Evolutionary conservation across 306 rosid species (phyloP).

Genomic region (Pyrus communis): DNA sequence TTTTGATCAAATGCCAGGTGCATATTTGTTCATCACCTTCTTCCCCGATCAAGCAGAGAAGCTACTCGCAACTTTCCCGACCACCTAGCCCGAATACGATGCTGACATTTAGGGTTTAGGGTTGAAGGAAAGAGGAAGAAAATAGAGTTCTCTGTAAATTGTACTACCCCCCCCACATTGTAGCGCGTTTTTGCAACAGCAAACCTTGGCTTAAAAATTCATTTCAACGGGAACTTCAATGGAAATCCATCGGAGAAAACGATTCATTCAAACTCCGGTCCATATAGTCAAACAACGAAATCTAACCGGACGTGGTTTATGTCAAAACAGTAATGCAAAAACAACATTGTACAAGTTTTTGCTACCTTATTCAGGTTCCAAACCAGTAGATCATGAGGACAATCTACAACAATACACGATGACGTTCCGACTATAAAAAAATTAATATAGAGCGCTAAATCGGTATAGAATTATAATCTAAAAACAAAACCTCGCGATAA

Average conservation of each 20-base stretch:
- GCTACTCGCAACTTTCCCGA: slow-evolving; percentile 49
- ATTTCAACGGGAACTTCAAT: no score
- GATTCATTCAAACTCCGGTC: neutral
- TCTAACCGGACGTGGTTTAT: neutral
- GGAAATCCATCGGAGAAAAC: neutral
- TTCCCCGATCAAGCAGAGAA: slow-evolving; percentile 98
- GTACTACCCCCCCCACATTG: neutral
- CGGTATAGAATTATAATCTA: neutral
- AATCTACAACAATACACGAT: neutral
- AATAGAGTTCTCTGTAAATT: neutral
- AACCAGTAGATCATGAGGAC: neutral
- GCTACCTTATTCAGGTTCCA: neutral
- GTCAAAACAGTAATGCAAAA: no score
- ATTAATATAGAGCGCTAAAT: neutral
- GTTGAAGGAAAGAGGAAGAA: neutral
- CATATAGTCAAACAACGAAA: neutral
- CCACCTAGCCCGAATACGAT: slow-evolving; percentile 26
- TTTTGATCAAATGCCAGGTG: slow-evolving; percentile 45
- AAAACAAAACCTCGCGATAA: neutral
- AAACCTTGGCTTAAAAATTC: neutral
- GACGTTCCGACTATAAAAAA: neutral
- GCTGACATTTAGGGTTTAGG: neutral
- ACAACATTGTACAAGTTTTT: neutral
- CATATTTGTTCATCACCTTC: slow-evolving; percentile 73
- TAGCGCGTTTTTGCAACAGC: neutral